phyloP scores from a whole-genome alignment of 164 flowering plant species.

The Piper betle region DNA sequence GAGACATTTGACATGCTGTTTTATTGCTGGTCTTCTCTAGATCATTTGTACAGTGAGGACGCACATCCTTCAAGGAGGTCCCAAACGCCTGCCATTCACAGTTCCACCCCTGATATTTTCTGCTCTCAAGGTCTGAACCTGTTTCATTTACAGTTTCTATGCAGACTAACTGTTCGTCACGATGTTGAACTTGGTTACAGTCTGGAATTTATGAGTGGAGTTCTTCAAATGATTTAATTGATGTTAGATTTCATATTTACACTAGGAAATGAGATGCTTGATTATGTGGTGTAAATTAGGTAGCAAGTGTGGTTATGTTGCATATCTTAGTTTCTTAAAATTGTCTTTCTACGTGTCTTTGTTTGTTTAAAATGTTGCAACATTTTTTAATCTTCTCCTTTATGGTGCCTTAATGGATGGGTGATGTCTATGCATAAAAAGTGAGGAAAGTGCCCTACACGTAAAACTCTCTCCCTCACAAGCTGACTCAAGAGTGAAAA shows the following conservation, averaged over 20 bases:
- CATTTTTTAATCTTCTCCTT: no score
- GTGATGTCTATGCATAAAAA: not conserved
- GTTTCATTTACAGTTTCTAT: not conserved
- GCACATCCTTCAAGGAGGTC: slow-evolving; percentile 46
- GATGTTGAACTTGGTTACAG: not conserved
- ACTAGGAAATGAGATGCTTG: not conserved
- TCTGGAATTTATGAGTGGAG: not conserved
- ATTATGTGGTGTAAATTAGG: no score
- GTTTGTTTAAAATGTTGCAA: no score
- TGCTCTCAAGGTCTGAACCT: slow-evolving; percentile 35
- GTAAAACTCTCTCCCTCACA: no score
- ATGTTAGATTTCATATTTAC: not conserved
- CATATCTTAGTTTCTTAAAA: no score
- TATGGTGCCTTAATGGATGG: not conserved
- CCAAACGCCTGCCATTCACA: slow-evolving; percentile 43
- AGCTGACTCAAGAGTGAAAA: no score
- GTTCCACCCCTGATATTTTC: slow-evolving; percentile 50
- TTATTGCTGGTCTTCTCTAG: slow-evolving; percentile 20
- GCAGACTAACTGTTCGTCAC: not conserved
- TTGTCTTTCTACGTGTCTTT: no score
- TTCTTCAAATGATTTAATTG: no score
- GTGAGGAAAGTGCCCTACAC: not conserved
- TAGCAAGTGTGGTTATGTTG: not conserved
- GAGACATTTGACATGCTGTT: not conserved
- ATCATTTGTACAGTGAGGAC: slow-evolving; percentile 44